Evolutionary conservation across 768 basidiomycete genomes (phyloP), one percentile per base, ranked within the genome.

Genomic region (Suillus americanus): DNA sequence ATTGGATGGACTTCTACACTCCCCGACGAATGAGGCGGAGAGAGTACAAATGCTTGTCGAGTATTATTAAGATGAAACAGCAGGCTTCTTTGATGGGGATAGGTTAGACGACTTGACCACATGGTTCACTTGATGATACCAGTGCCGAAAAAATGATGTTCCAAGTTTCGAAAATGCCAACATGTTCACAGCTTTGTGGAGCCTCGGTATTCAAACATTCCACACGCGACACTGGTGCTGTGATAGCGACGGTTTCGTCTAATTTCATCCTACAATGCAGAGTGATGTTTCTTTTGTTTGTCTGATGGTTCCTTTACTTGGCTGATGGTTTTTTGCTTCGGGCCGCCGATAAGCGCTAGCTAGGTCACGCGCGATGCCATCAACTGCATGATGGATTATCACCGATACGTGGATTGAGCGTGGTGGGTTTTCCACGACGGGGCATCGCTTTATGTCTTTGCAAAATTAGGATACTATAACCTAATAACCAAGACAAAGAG

Each of bases 11-110:
- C 9, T 59, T 59, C 12, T 59, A 23, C 25, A 12, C 25, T 16
- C 38, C 2, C 25, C 56, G 1, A 7, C 16, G 9, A 59, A 1
- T 12, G 56, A 59, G 23, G 38, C 16, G 56, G 38, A 35, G 25
- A 59, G 38, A 41, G 38, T 59, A 20, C 25, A 59, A 16, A 41
- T 59, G 56, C 56, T 59, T 3, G 56, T 59, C 5, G 56, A 59
- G 38, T 18, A 40, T 41, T 59, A 12, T 41, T 59, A 18, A 59
- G 23, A 18, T 59, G 25, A 59, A 4, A 5, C 8, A 16, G 37
- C 13, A 56, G 30, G 20, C 10, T 1, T 35, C 30, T n/a, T 35
- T 2, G 10, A 54, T 54, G 30, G 2, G 16, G 23, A 56, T 23
- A 25, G 23, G 13, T 55, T n/a, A 14, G 20, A 55, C 35, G 18